These are phyloP conservation scores for Carpinus fangiana DNA, from an alignment of 306 rosid genomes.

Conservation along the genomic window DNA sequence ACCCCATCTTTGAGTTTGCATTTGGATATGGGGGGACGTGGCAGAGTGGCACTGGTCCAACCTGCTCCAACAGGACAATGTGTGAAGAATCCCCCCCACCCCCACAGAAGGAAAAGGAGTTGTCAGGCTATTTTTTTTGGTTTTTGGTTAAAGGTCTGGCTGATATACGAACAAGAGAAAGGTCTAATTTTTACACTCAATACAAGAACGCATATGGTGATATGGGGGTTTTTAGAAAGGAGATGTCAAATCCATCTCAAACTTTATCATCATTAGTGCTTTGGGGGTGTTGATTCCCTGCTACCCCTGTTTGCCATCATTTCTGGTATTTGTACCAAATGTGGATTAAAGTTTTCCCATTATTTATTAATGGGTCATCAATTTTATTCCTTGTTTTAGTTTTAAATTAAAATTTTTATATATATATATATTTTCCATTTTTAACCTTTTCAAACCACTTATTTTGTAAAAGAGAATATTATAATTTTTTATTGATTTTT, in stretches of 20 bases:
- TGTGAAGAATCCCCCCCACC: conserved; percentile 23
- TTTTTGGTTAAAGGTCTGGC: neutral
- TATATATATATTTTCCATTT: too few relatives aligned
- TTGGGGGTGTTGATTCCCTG: conserved; percentile 2
- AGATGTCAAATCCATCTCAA: conserved; percentile 36
- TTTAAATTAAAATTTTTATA: too few relatives aligned
- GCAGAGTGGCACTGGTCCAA: neutral
- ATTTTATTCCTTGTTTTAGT: too few relatives aligned
- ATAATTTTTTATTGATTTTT: too few relatives aligned
- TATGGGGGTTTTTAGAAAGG: conserved; percentile 23
- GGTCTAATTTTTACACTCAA: conserved; percentile 37
- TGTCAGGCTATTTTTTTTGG: conserved; percentile 26
- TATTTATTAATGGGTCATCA: too few relatives aligned
- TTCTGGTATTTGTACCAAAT: neutral
- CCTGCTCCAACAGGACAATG: conserved; percentile 25
- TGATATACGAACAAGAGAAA: conserved; percentile 8
- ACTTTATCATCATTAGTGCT: conserved; percentile 19
- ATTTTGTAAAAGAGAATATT: too few relatives aligned
- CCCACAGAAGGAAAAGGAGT: conserved; percentile 14
- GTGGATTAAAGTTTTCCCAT: neutral
- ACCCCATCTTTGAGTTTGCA: conserved; percentile 21
- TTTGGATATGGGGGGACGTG: conserved; percentile 23
- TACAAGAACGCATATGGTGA: conserved; percentile 27
- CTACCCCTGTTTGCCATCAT: neutral
- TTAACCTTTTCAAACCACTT: too few relatives aligned